Conservation (phyloP, 768 basidiomycete genomes). For the Pholiota microspora region DNA sequence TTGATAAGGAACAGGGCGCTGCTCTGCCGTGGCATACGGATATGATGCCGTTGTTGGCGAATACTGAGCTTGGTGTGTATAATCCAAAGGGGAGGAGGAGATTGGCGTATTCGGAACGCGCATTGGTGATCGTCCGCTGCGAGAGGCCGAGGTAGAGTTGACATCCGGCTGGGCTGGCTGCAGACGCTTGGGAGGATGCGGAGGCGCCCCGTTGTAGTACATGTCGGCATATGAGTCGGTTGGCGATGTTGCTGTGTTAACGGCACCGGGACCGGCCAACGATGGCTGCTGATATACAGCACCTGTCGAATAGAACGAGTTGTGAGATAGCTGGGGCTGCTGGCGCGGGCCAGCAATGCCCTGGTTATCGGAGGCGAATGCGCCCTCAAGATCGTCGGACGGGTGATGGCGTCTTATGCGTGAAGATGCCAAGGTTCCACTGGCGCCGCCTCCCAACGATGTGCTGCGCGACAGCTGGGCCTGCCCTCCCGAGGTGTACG, state of each 20-base stretch:
- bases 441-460: conserved; percentile 54
- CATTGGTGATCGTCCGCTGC: conserved; percentile 61
- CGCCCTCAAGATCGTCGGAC: conserved; percentile 64
- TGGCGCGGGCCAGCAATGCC: conserved; percentile 34
- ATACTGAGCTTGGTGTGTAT: conserved; percentile 67
- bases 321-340: conserved; percentile 39
- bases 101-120: conserved; percentile 47
- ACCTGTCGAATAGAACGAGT: conserved; percentile 56
- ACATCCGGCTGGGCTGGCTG: conserved; percentile 51
- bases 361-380: conserved; percentile 38
- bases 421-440: conserved; percentile 35
- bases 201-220: conserved; percentile 54
- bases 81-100: conserved; percentile 59
- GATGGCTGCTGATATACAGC: conserved; percentile 59
- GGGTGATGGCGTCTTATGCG: conserved; percentile 65
- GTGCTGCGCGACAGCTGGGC: conserved; percentile 63
- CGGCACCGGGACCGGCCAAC: conserved; percentile 30
- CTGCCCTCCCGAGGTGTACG: conserved; percentile 51
- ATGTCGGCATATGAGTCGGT: conserved; percentile 55
- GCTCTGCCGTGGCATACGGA: conserved; percentile 43
- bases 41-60: conserved; percentile 57
- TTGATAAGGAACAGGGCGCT: conserved; percentile 44
- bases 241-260: conserved; percentile 33
- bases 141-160: conserved; percentile 36
- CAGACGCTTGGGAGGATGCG: conserved; percentile 53